Evolutionary conservation across 2,329 filamentous ascomycete genomes (phyloP).

Genomic region (Coniochaeta pulveracea): DNA sequence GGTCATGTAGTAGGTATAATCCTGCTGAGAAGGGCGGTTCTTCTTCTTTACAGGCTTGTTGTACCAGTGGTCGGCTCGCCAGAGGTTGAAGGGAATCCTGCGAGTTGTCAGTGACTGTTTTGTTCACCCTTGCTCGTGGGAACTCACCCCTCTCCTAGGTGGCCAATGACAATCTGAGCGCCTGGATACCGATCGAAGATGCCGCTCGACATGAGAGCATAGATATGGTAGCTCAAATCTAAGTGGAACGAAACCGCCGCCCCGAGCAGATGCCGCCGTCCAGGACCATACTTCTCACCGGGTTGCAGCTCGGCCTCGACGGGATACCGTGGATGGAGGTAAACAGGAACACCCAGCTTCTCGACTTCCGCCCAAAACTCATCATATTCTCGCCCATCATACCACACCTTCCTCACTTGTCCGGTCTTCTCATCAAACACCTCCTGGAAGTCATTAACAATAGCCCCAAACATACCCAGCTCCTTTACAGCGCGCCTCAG

Average conservation of each 20-base stretch:
- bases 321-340: constrained; percentile 22
- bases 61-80: constrained; percentile 28
- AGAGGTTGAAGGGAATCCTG: constrained; percentile 31
- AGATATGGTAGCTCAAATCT: constrained; percentile 32
- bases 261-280: constrained; percentile 20
- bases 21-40: constrained; percentile 23
- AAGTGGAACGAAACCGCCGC: constrained; percentile 27
- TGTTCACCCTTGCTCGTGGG: background rate
- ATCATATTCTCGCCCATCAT: constrained; percentile 17
- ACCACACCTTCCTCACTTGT: constrained; percentile 16
- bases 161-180: constrained; percentile 28
- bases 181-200: constrained; percentile 28
- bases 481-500: constrained; percentile 18
- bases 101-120: background rate
- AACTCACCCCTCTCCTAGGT: constrained; percentile 28
- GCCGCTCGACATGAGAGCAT: constrained; percentile 28
- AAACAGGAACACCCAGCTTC: constrained; percentile 21
- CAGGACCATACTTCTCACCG: constrained; percentile 14
- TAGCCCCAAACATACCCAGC: constrained; percentile 20
- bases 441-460: constrained; percentile 22
- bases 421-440: constrained; percentile 9
- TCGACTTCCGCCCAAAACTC: constrained; percentile 20
- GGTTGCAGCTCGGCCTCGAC: constrained; percentile 13
- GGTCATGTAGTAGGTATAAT: constrained; percentile 26
- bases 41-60: constrained; percentile 28